Conservation (phyloP, 192 early-diverging fungal species). For the Backusella westeae region DNA sequence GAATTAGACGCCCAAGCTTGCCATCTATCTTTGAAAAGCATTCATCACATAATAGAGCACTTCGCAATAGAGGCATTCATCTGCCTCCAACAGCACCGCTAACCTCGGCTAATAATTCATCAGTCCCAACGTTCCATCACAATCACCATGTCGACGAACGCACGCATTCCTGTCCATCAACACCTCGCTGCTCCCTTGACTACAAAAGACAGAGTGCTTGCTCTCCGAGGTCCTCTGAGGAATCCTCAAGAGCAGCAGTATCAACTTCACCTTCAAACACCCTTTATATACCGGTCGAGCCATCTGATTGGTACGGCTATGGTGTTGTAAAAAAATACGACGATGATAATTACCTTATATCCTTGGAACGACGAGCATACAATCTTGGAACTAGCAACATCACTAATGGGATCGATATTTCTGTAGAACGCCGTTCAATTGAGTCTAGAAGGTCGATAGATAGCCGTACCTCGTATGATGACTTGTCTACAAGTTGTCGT, state of each 20-base stretch:
- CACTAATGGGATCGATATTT: neutral
- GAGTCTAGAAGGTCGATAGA: neutral
- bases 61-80: neutral
- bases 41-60: neutral
- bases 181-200: neutral
- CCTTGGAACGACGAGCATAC: slow-evolving; percentile 25
- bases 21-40: slow-evolving; percentile 10
- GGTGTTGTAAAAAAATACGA: slow-evolving; percentile 16
- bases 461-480: neutral
- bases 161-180: neutral
- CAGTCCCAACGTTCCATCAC: neutral
- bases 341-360: slow-evolving; percentile 20
- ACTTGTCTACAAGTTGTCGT: neutral
- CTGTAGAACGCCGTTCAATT: neutral
- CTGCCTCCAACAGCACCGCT: neutral
- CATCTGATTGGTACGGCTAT: slow-evolving; percentile 13
- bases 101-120: neutral
- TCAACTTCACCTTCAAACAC: neutral
- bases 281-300: neutral
- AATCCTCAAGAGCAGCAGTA: neutral
- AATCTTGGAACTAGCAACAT: neutral
- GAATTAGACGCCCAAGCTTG: slow-evolving; percentile 27
- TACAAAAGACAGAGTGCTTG: neutral
- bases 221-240: neutral
- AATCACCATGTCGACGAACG: neutral